A percentile compares a stretch with the other conserved stretches of the same genome.
Evolutionary conservation across 495 filamentous ascomycete species (phyloP).

Genomic region (Penicillium daleae): DNA sequence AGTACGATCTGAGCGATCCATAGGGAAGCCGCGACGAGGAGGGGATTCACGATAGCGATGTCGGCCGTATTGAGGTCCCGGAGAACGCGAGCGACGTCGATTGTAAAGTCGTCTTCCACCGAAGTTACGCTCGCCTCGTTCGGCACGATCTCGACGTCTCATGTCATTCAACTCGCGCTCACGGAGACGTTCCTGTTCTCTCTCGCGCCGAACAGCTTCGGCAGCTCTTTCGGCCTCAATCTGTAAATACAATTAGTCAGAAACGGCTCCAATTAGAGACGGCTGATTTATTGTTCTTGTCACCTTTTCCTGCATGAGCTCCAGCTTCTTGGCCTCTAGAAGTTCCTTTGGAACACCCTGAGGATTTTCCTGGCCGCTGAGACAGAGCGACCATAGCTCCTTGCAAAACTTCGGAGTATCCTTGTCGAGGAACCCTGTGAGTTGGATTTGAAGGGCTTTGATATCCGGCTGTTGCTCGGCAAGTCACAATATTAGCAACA

Average conservation of each 20-base stretch:
- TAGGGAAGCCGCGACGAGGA: constrained; percentile 59
- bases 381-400: constrained; percentile 86
- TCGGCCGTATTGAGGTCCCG: constrained; percentile 61
- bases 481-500: constrained; percentile 18
- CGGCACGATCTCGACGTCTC: constrained; percentile 72
- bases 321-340: constrained; percentile 92
- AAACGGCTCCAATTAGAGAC: not conserved
- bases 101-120: constrained; percentile 54
- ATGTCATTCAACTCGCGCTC: constrained; percentile 66
- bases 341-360: constrained; percentile 94
- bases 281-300: not conserved
- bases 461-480: constrained; percentile 77
- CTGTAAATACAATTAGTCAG: constrained; percentile 48
- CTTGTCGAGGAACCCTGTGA: constrained; percentile 94
- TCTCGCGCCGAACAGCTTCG: constrained; percentile 69
- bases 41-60: constrained; percentile 57
- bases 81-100: constrained; percentile 62
- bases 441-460: constrained; percentile 88
- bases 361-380: constrained; percentile 86
- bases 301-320: constrained; percentile 93
- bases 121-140: constrained; percentile 63
- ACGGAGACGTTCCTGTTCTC: constrained; percentile 64
- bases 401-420: constrained; percentile 91
- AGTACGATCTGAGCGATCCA: constrained; percentile 44
- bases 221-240: constrained; percentile 82